These are phyloP conservation scores for Acephala macrosclerotiorum DNA, from an alignment of 2,329 filamentous ascomycete species.

Conservation along the genomic window DNA sequence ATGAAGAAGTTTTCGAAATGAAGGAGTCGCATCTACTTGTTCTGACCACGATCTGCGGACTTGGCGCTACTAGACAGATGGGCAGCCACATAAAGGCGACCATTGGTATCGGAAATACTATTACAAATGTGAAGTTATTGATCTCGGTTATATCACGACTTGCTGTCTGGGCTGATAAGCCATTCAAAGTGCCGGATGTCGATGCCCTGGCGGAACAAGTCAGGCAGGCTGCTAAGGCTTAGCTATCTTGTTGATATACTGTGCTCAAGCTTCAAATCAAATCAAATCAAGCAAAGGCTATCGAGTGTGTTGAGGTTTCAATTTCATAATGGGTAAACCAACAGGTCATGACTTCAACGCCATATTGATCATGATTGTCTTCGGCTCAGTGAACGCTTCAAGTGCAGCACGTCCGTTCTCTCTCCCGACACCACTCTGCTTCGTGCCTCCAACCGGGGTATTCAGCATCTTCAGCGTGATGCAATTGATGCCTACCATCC, in stretches of 20 bases:
- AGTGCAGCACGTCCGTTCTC: conserved; percentile 44
- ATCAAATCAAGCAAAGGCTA: no score
- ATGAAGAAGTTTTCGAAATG: neutral
- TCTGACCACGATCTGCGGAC: neutral
- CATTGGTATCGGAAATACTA: neutral
- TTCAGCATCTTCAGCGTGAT: conserved; percentile 24
- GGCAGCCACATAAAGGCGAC: neutral
- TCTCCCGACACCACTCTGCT: conserved; percentile 42
- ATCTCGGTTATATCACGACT: neutral
- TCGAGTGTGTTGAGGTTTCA: no score
- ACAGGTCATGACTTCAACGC: neutral
- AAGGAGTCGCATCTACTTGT: neutral
- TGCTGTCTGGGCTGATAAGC: neutral
- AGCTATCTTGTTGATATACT: neutral
- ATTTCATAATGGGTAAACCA: neutral
- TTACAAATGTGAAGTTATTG: neutral
- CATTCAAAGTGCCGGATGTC: neutral
- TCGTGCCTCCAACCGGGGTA: conserved; percentile 36
- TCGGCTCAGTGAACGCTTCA: conserved; percentile 32
- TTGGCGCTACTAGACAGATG: neutral
- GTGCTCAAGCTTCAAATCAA: neutral
- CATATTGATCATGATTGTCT: conserved; percentile 35
- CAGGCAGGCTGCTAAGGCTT: neutral
- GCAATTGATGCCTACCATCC: conserved; percentile 62
- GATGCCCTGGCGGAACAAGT: neutral